These are phyloP conservation scores for Serendipita vermifera DNA, from an alignment of 768 basidiomycete genomes.

Conservation along the genomic window DNA sequence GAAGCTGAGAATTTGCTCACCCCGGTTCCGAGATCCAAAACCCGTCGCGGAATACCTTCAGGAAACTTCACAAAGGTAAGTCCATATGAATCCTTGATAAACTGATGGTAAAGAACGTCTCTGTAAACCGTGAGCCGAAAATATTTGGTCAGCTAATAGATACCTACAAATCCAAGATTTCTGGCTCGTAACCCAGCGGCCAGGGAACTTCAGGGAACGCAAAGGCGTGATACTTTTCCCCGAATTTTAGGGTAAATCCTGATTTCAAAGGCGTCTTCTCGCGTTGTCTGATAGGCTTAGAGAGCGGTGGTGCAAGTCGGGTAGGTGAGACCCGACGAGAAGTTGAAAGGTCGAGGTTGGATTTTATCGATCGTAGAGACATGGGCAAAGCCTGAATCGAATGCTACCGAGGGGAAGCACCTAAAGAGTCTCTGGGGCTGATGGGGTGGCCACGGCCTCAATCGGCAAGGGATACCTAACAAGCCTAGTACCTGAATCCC, in stretches of 20 bases:
- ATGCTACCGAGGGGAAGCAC: too few relatives aligned
- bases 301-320: too few relatives aligned
- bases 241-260: neutral
- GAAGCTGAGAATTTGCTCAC: neutral
- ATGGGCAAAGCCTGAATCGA: too few relatives aligned
- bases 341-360: too few relatives aligned
- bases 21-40: conserved; percentile 2
- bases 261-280: neutral
- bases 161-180: neutral
- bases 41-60: neutral
- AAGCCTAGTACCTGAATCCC: too few relatives aligned
- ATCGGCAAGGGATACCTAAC: too few relatives aligned
- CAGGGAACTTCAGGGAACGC: neutral
- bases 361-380: too few relatives aligned
- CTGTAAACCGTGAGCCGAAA: neutral
- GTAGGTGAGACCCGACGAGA: too few relatives aligned
- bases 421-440: too few relatives aligned
- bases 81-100: neutral
- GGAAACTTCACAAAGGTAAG: neutral
- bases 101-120: conserved; percentile 2
- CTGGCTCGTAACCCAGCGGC: neutral
- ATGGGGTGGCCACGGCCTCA: too few relatives aligned
- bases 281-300: too few relatives aligned
- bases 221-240: neutral
- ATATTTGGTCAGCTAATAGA: neutral